Conservation (phyloP, 495 filamentous ascomycete species). For the Penicillium maclennaniae region DNA sequence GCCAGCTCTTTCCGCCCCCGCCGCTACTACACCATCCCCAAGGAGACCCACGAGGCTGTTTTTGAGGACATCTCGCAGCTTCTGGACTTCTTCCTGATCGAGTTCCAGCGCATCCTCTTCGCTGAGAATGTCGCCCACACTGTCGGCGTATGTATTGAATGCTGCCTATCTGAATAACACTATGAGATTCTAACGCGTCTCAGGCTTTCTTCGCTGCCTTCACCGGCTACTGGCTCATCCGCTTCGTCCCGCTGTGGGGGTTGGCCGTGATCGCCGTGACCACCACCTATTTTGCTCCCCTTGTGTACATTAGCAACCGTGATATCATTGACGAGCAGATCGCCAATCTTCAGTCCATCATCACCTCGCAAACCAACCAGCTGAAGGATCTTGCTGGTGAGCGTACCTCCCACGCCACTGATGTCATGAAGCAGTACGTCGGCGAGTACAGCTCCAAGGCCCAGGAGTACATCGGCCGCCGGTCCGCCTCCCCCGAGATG, state of each 20-base stretch:
- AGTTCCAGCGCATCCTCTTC: slow-evolving; percentile 91
- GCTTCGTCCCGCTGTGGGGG: slow-evolving; percentile 90
- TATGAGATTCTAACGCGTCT: slow-evolving; percentile 14
- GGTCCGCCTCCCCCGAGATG: slow-evolving; percentile 46
- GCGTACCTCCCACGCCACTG: slow-evolving; percentile 72
- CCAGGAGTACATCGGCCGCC: slow-evolving; percentile 64
- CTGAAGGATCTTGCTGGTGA: slow-evolving; percentile 75
- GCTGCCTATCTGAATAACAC: slow-evolving; percentile 3
- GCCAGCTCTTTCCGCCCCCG: slow-evolving; percentile 82
- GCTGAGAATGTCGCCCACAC: slow-evolving; percentile 88
- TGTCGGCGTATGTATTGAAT: slow-evolving; percentile 58
- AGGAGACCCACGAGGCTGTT: slow-evolving; percentile 73
- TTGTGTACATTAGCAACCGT: slow-evolving; percentile 89
- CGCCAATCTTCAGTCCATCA: slow-evolving; percentile 60
- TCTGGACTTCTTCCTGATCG: slow-evolving; percentile 95
- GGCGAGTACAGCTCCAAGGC: slow-evolving; percentile 84
- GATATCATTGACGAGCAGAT: slow-evolving; percentile 89
- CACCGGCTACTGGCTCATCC: slow-evolving; percentile 88
- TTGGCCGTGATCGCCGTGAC: slow-evolving; percentile 74
- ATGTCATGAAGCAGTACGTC: slow-evolving; percentile 73
- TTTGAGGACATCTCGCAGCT: slow-evolving; percentile 87
- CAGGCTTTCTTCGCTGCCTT: slow-evolving; percentile 78
- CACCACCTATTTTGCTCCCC: slow-evolving; percentile 76
- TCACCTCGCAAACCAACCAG: slow-evolving; percentile 78
- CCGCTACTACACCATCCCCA: slow-evolving; percentile 87